These are phyloP conservation scores for Ogataea thermomethanolica DNA, from an alignment of 805 yeast species.

Conservation along the genomic window DNA sequence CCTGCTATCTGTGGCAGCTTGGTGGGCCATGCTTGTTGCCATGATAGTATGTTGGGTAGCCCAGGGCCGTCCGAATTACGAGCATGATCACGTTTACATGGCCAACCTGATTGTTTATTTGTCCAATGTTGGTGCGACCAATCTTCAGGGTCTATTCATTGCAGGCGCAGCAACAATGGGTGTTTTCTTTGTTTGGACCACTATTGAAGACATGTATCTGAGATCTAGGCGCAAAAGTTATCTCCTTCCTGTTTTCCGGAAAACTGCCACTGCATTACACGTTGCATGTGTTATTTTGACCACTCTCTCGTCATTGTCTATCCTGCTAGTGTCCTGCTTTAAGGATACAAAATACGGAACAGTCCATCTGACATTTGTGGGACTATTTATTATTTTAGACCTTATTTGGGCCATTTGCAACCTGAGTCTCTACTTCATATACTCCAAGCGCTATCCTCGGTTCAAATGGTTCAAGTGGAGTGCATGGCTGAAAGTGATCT, in stretches of 20 bases:
- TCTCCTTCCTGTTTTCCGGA: conserved; percentile 45
- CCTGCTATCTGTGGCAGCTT: conserved; percentile 57
- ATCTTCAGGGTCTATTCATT: conserved; percentile 79
- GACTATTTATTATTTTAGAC: conserved; percentile 63
- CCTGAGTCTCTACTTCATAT: conserved; percentile 41
- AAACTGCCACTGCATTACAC: conserved; percentile 22
- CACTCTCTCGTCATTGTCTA: conserved; percentile 55
- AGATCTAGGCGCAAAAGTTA: conserved; percentile 47
- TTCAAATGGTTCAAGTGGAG: conserved; percentile 37
- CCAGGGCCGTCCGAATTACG: conserved; percentile 73
- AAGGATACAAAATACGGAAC: conserved; percentile 54
- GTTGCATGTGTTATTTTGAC: conserved; percentile 23
- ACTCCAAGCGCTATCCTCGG: conserved; percentile 22
- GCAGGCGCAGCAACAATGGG: conserved; percentile 77
- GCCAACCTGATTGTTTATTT: conserved; percentile 51
- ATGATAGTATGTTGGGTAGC: conserved; percentile 73
- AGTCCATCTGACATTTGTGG: conserved; percentile 68
- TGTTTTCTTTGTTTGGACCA: conserved; percentile 60
- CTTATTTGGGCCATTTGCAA: conserved; percentile 50
- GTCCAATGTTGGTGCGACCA: conserved; percentile 86
- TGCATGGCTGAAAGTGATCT: conserved; percentile 51
- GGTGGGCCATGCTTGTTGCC: conserved; percentile 93
- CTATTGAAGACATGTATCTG: conserved; percentile 59
- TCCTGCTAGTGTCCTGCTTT: conserved; percentile 70
- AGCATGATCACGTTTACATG: conserved; percentile 47